Evolutionary conservation across 73 alveolate genomes (phyloP), one percentile per base, ranked within the genome.

Genomic region (Stentor coeruleus): DNA sequence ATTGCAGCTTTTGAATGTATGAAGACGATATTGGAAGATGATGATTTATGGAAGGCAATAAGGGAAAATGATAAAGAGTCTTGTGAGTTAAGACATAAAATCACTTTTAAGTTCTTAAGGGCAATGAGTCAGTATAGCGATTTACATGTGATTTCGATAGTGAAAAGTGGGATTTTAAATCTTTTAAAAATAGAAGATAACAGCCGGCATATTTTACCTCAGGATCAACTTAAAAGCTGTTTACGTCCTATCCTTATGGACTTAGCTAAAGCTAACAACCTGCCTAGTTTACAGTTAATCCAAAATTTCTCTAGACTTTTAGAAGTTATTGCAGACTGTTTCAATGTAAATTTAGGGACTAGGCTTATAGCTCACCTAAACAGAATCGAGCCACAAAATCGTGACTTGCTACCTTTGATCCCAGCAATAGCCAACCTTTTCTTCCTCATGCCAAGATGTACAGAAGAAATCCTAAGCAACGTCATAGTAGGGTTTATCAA

Each of bases 291-390:
- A 15, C 79, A 20, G 0, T 40, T 20, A 33, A 1, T 66, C n/a
- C 36, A 20, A 40, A 66, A 66, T 66, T 66, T 66, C 33, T 66
- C 79, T 14, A 66, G 79, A 2, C 79, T 66, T 66, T 33, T 66
- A 26, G 79, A 66, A 66, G 79, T 66, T 20, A 66, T 66, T 66
- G n/a, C 79, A 28, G 37, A 66, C 33, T 66, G 79, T 66, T 66
- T 66, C 79, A 66, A 66, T 66, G 37, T 31, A 26, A 66, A 66
- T 2, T 66, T 66, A 33, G 79, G 79, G 2, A 31, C n/a, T 31
- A 66, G 79, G 2, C 79, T 66, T 33, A 20, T 66, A 37, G 40
- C n/a, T 26, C 79, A 66, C 33, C 14, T 66, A 26, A 66, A 20
- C n/a, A 26, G 37, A 20, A 33, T 66, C 37, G 79, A 66, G n/a